phyloP scores from a whole-genome alignment of 495 filamentous ascomycete species.

The Penicillium daleae region DNA sequence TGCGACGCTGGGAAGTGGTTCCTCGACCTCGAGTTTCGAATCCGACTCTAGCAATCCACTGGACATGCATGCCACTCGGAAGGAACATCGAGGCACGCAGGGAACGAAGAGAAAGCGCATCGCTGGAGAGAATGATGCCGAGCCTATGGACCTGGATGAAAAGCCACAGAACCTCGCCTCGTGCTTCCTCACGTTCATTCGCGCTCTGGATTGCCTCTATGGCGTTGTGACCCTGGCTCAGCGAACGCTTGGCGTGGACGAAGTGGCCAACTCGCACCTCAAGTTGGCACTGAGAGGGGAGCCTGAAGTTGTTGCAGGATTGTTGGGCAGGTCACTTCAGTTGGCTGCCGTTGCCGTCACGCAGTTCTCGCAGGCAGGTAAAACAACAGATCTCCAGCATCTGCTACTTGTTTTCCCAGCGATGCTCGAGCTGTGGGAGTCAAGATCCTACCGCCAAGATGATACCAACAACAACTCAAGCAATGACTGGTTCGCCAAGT shows the following conservation, averaged over 20 bases:
- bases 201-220: constrained; percentile 45
- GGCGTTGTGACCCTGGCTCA: constrained; percentile 35
- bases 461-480: constrained; percentile 45
- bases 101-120: constrained; percentile 51
- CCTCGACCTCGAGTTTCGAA: constrained; percentile 29
- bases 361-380: constrained; percentile 39
- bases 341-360: constrained; percentile 40
- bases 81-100: constrained; percentile 40
- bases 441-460: constrained; percentile 43
- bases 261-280: constrained; percentile 55
- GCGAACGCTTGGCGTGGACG: constrained; percentile 32
- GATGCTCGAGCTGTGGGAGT: constrained; percentile 51
- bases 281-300: constrained; percentile 53
- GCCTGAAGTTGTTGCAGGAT: constrained; percentile 49
- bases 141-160: constrained; percentile 45
- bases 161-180: constrained; percentile 40
- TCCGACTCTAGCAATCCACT: constrained; percentile 49
- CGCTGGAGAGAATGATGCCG: constrained; percentile 37
- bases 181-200: constrained; percentile 47
- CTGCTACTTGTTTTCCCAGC: constrained; percentile 44
- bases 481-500: constrained; percentile 46
- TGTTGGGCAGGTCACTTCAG: constrained; percentile 48
- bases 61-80: constrained; percentile 33
- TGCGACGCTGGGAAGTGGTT: constrained; percentile 33
- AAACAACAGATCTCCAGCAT: constrained; percentile 47